Conservation (phyloP, 257 asterid genomes). For the Gynochthodes officinalis region DNA sequence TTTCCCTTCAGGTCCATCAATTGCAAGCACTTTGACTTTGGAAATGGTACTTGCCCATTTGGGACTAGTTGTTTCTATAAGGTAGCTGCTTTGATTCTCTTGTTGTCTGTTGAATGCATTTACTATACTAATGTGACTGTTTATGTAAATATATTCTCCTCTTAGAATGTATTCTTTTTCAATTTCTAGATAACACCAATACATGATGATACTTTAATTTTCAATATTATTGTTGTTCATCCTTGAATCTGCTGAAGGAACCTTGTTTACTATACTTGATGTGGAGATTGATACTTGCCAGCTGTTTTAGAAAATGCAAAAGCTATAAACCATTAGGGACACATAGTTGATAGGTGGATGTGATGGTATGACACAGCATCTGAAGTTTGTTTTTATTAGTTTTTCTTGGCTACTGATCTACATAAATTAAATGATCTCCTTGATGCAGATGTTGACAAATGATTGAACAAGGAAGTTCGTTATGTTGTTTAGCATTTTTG, state of each 20-base stretch:
- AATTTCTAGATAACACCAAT: not conserved
- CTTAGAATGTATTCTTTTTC: not conserved
- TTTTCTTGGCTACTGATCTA: not conserved
- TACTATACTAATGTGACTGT: not conserved
- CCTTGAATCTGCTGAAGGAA: not conserved
- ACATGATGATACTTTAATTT: not conserved
- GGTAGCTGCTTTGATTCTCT: conserved; percentile 36
- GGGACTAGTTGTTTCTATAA: conserved; percentile 92
- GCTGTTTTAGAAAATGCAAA: not conserved
- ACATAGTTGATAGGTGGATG: not conserved
- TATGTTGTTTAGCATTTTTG: not conserved
- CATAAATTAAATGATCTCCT: not conserved
- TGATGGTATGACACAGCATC: not conserved
- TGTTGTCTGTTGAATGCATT: not conserved
- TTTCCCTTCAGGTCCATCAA: conserved; percentile 73
- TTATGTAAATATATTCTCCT: not conserved
- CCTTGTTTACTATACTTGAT: not conserved
- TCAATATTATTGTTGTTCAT: no score
- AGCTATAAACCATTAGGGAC: not conserved
- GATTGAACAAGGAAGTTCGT: not conserved
- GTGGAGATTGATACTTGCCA: not conserved
- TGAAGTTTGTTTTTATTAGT: not conserved
- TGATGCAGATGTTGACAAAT: not conserved
- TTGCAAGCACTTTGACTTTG: conserved; percentile 97
- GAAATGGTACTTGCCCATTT: conserved; percentile 93